Evolutionary conservation across 2,329 filamentous ascomycete species (phyloP).

Genomic region (Scleromitrula shiraiana): DNA sequence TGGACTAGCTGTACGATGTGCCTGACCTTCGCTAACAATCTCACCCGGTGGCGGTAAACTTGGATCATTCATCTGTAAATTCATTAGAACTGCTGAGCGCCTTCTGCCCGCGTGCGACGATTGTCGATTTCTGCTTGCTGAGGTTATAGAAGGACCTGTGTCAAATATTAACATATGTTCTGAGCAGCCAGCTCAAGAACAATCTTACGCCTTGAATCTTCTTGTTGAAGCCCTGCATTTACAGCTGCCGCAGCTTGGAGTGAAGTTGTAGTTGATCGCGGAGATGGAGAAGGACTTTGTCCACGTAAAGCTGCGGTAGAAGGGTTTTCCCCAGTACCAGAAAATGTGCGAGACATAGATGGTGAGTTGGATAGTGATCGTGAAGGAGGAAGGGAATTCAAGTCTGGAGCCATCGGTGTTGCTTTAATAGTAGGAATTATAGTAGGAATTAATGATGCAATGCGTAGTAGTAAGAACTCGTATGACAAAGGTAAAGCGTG

Average conservation of each 20-base stretch:
- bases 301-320: constrained; percentile 26
- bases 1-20: constrained; percentile 35
- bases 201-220: constrained; percentile 49
- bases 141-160: constrained; percentile 39
- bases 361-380: constrained; percentile 30
- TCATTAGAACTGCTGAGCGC: constrained; percentile 63
- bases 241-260: constrained; percentile 70
- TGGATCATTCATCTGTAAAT: constrained; percentile 66
- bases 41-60: constrained; percentile 60
- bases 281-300: constrained; percentile 52
- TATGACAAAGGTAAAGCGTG: neutral
- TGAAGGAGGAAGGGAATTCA: constrained; percentile 51
- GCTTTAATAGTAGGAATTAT: neutral
- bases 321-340: constrained; percentile 24
- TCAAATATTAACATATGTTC: constrained; percentile 3
- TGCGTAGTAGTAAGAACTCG: neutral
- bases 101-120: constrained; percentile 45
- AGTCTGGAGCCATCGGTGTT: constrained; percentile 37
- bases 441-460: neutral
- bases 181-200: neutral
- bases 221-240: constrained; percentile 66
- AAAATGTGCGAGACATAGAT: constrained; percentile 33
- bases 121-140: constrained; percentile 38
- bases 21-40: constrained; percentile 45
- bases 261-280: constrained; percentile 59